Conservation (phyloP, 2,329 filamentous ascomycete genomes). For the Neonectria punicea region DNA sequence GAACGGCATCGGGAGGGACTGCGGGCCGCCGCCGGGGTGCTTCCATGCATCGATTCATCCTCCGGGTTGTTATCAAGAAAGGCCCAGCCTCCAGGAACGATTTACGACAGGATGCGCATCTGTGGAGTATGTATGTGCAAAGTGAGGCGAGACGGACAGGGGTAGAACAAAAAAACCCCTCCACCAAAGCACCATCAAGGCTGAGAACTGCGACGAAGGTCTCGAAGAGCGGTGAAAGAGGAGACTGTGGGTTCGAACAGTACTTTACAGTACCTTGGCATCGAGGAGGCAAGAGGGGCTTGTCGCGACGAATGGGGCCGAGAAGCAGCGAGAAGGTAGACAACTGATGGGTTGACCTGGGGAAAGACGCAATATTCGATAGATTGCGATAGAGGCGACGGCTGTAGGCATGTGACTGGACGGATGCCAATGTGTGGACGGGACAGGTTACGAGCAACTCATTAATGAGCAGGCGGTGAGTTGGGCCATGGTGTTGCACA, state of each 20-base stretch:
- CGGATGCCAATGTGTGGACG: background rate
- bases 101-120: constrained; percentile 6
- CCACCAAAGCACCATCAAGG: constrained; percentile 13
- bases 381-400: background rate
- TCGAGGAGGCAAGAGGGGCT: constrained; percentile 20
- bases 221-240: constrained; percentile 25
- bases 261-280: background rate
- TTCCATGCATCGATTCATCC: constrained; percentile 11
- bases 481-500: background rate
- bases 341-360: background rate
- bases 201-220: constrained; percentile 21
- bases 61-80: constrained; percentile 14
- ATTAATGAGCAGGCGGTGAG: background rate
- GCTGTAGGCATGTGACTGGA: constrained; percentile 2
- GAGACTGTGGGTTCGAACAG: constrained; percentile 12
- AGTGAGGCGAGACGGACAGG: constrained; percentile 20
- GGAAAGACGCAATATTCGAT: background rate
- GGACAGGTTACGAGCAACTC: background rate
- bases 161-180: constrained; percentile 10
- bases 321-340: background rate
- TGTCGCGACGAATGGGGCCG: constrained; percentile 9
- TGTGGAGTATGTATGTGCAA: constrained; percentile 2
- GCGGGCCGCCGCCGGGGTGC: constrained; percentile 13
- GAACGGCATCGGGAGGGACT: constrained; percentile 19
- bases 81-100: constrained; percentile 7